Evolutionary conservation across 768 basidiomycete genomes (phyloP), one percentile per base, ranked within the genome.

Genomic region (Hydnomerulius pinastri): DNA sequence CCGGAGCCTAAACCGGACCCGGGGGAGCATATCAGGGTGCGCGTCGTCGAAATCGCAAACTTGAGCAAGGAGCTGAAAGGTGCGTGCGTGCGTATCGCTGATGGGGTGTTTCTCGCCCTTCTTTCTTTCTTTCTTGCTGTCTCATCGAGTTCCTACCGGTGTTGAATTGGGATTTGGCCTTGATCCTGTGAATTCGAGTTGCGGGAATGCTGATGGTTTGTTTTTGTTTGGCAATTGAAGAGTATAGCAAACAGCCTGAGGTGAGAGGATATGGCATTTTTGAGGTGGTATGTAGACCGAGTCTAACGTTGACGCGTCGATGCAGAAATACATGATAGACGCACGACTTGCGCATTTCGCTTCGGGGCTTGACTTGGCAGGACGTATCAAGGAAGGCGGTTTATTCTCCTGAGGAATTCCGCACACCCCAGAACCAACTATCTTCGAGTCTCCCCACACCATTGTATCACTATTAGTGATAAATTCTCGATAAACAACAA

Each of bases 1-100:
- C 92, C 92, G 0, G 71, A 77, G 10, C 84, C 90, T 47, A 81
- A 88, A 48, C 84, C 94, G 1, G 92, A 96, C 15, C 73, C 76
- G n/a, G 94, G 92, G 9, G 94, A 98, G 68, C 83, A 85, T 54
- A 93, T 98, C 56, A 77, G 85, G 35, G 82, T 79, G 36, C 79
- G 80, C 42, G 79, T 90, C 17, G 81, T 95, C 8, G 85, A 85
- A 37, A 59, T 97, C 15, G 63, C 75, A 13, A 82, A 85, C 55
- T 71, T 97, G 17, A 72, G 80, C 39, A 69, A 72, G 1, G 80
- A 79, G 37, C 72, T 98, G 38, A 76, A 84, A 73, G 85, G 92
- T 91, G 57, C 39, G 76, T 64, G n/a, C n/a, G n/a, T n/a, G n/a
- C n/a, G n/a, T n/a, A n/a, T n/a, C n/a, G n/a, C n/a, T n/a, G n/a